phyloP scores from a whole-genome alignment of 1,284 basidiomycete species.

The Athelia sp. region DNA sequence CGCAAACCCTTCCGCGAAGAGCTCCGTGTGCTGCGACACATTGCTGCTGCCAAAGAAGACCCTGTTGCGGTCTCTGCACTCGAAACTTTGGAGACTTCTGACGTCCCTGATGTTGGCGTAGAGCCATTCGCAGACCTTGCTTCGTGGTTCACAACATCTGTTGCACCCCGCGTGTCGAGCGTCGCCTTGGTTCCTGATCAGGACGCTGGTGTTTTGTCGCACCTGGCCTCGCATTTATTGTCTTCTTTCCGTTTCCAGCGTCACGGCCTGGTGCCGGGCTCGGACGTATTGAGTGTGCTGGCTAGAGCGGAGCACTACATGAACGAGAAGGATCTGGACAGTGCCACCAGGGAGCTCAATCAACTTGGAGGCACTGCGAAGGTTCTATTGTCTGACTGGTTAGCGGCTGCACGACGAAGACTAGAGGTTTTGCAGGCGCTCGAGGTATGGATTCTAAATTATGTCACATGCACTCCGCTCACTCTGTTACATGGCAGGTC shows the following conservation, averaged over 20 bases:
- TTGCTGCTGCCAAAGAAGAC: slow-evolving; percentile 68
- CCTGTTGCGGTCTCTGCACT: slow-evolving; percentile 65
- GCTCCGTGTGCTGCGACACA: slow-evolving; percentile 75
- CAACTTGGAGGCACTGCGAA: slow-evolving; percentile 85
- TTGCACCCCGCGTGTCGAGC: slow-evolving; percentile 80
- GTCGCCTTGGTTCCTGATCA: slow-evolving; percentile 90
- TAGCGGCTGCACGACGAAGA: slow-evolving; percentile 83
- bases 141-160: slow-evolving; percentile 84
- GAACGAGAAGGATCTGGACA: slow-evolving; percentile 90
- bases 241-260: slow-evolving; percentile 78
- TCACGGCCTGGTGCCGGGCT: slow-evolving; percentile 70
- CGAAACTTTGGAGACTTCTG: slow-evolving; percentile 67
- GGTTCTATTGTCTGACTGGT: slow-evolving; percentile 84
- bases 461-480: background rate
- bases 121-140: slow-evolving; percentile 88
- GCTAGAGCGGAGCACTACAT: slow-evolving; percentile 89
- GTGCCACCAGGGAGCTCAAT: slow-evolving; percentile 89
- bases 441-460: slow-evolving; percentile 51
- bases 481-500: slow-evolving; percentile 42
- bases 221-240: slow-evolving; percentile 77
- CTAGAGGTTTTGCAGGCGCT: slow-evolving; percentile 93
- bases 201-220: slow-evolving; percentile 84
- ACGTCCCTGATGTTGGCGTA: slow-evolving; percentile 81
- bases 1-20: slow-evolving; percentile 87
- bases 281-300: slow-evolving; percentile 84